A percentile compares a stretch with the other conserved stretches of the same genome.
Conservation (phyloP, 768 basidiomycete species). For the Tylopilus rubrobrunneus region DNA sequence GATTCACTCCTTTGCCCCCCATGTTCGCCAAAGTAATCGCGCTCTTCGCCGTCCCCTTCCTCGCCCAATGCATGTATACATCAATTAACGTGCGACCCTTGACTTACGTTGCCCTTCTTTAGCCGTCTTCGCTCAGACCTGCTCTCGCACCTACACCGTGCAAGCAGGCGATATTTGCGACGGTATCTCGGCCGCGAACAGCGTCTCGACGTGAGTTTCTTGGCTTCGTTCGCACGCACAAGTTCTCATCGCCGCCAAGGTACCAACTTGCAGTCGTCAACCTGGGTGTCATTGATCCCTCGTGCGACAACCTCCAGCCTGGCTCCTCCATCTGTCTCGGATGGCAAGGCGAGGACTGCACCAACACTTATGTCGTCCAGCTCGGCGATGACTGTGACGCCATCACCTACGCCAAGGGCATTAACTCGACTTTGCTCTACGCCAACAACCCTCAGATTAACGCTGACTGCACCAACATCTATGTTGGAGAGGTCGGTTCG, state of each 20-base stretch:
- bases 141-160: constrained; percentile 61
- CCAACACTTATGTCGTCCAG: constrained; percentile 52
- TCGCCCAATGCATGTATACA: constrained; percentile 42
- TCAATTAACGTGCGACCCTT: not conserved
- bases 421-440: constrained; percentile 54
- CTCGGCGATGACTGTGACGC: constrained; percentile 56
- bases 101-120: constrained; percentile 1
- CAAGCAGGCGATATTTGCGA: constrained; percentile 65
- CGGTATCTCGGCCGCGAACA: constrained; percentile 58
- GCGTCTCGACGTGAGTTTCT: constrained; percentile 57
- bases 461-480: constrained; percentile 57
- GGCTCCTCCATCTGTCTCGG: constrained; percentile 61
- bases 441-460: constrained; percentile 75
- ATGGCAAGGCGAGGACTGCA: constrained; percentile 55
- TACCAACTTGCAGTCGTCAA: constrained; percentile 74
- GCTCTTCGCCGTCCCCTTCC: constrained; percentile 41
- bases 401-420: constrained; percentile 35
- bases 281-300: constrained; percentile 41
- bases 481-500: constrained; percentile 64
- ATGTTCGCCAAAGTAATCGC: constrained; percentile 39
- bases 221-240: not conserved
- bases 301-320: constrained; percentile 57
- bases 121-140: constrained; percentile 33
- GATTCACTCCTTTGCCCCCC: constrained; percentile 8
- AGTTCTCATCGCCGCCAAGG: constrained; percentile 34